These are phyloP conservation scores for Kodamaea fungicola DNA, from an alignment of 1,139 yeast genomes.

Conservation along the genomic window DNA sequence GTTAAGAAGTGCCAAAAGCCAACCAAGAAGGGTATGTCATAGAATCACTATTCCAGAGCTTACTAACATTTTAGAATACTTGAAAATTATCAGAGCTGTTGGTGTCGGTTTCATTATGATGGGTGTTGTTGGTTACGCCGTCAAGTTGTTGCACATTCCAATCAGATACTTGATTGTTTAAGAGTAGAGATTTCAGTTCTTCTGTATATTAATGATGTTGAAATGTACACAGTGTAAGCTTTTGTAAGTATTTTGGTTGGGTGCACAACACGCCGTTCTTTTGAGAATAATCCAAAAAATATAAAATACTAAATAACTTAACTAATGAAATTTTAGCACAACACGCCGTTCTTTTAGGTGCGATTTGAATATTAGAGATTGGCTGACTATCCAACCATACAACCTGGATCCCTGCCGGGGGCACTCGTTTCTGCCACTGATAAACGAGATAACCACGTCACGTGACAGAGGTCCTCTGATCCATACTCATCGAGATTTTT, in stretches of 20 bases:
- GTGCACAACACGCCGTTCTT: too few species aligned
- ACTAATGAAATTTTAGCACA: too few species aligned
- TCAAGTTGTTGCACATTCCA: constrained; percentile 93
- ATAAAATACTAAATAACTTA: too few species aligned
- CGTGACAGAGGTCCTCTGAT: background rate
- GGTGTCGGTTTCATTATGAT: constrained; percentile 95
- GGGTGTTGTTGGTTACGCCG: constrained; percentile 96
- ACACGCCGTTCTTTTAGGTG: too few species aligned
- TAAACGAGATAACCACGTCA: background rate
- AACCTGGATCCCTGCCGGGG: too few species aligned
- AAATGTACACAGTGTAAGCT: too few species aligned
- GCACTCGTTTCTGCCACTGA: too few species aligned
- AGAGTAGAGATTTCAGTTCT: constrained; percentile 9
- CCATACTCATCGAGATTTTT: constrained; percentile 4
- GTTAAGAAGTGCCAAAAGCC: constrained; percentile 93
- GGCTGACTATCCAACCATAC: too few species aligned
- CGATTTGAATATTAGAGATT: too few species aligned
- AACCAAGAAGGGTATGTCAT: constrained; percentile 63
- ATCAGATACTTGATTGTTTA: constrained; percentile 94
- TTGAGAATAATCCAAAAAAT: too few species aligned
- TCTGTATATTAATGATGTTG: too few species aligned
- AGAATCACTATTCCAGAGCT: background rate
- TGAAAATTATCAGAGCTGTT: constrained; percentile 88
- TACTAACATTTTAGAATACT: constrained; percentile 60
- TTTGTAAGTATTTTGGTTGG: too few species aligned